Base-by-base conservation (phyloP, 2,329 filamentous ascomycete species). In the Colletotrichum coccodes region DNA sequence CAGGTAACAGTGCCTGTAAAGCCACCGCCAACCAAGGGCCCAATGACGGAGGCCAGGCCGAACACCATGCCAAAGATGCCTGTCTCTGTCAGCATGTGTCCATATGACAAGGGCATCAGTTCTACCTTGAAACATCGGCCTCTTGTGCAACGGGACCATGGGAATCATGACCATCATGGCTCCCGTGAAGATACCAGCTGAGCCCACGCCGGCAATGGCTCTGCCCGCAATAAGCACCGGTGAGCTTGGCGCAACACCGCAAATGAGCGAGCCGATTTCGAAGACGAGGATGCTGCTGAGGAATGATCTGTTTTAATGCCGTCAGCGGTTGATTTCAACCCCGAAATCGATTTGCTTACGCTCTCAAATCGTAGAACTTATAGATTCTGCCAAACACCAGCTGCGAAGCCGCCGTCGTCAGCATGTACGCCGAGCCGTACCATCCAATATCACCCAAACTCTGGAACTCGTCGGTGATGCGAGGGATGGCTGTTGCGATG, bases 371-470 rank as follows among this genome's bases (percentile, higher is more conserved):
- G 66, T 86, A 87, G 65, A 84, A 84, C 72, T 82, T 85, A 75
- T 85, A 87, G 42, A 87, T 78, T 59, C 84, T 78, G 28, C 85
- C 85, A 72, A 85, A 86, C 18, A 86, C 71, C 21, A 85, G 77
- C 71, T 86, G 83, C 21, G 82, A 85, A n/a, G 86, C 85, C 7
- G 86, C 84, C 3, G 86, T 87, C 14, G 88, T 89, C 71, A 91
- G 79, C 82, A 90, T 86, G 75, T 90, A 89, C 1, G 87, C 84
- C 42, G 86, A 87, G 6, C 86, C 88, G 75, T 91, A 91, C 89
- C 89, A 91, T 59, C 88, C 88, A 64, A 91, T 87, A 70, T 91
- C 89, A 2, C 85, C 84, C 2, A 90, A 77, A 59, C 86, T 86
- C 53, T 86, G 78, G 75, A 89, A 89, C 23, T 88, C 85, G 72